Percentiles rank a stretch among this genome's conserved stretches.
Conservation (phyloP, 305 asterid genomes). For the Galium porrigens region DNA sequence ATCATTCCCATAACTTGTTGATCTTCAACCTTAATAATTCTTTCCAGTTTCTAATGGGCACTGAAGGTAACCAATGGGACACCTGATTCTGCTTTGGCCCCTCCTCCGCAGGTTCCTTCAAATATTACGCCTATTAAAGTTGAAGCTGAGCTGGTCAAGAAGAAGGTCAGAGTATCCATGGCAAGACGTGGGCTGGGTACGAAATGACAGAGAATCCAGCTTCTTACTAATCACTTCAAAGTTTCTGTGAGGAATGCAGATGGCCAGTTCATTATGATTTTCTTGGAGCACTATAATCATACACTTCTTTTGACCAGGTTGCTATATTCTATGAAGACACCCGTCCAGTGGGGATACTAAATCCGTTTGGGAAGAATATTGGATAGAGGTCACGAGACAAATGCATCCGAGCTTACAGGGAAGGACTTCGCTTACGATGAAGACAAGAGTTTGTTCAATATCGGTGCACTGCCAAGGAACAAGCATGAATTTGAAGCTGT, state of each 20-base stretch:
- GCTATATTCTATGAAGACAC: conserved; percentile 62
- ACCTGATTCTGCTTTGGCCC: not conserved
- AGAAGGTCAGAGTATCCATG: conserved; percentile 28
- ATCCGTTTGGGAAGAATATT: conserved; percentile 34
- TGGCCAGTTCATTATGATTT: not conserved
- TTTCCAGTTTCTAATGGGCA: no score
- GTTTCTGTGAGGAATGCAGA: conserved; percentile 33
- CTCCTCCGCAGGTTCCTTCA: not conserved
- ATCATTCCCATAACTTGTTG: no score
- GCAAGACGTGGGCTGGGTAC: conserved; percentile 54
- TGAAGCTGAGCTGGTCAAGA: not conserved
- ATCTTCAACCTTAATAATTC: no score
- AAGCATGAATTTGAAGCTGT: conserved; percentile 63
- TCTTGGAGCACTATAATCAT: not conserved
- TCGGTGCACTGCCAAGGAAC: conserved; percentile 52
- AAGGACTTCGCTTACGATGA: conserved; percentile 32
- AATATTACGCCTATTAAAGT: not conserved
- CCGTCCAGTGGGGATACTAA: conserved; percentile 50
- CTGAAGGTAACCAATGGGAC: no score
- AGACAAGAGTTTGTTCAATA: conserved; percentile 60
- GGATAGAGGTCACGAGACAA: conserved; percentile 36
- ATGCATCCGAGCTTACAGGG: no score
- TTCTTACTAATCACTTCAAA: conserved; percentile 52
- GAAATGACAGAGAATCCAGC: conserved; percentile 49
- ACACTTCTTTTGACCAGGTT: conserved; percentile 23